Percentiles rank a stretch among this genome's conserved stretches.
These are phyloP conservation scores for Crithidia mellificae DNA, from an alignment of 208 protist genomes.

Conservation along the genomic window DNA sequence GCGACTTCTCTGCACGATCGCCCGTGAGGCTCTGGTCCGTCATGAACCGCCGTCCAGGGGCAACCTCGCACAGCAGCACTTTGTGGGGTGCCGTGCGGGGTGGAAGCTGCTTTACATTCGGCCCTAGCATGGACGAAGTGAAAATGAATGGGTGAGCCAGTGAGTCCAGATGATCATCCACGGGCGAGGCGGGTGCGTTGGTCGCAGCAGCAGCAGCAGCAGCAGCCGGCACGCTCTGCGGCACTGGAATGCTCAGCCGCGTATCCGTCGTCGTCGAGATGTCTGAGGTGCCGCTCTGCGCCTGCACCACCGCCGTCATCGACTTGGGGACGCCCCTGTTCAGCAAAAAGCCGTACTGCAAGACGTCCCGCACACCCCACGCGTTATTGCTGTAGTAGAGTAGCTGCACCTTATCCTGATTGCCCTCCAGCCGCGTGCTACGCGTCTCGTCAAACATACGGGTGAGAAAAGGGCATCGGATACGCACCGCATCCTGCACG, in stretches of 20 bases:
- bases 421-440: slow-evolving; percentile 16
- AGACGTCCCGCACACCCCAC: slow-evolving; percentile 41
- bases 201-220: neutral
- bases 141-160: slow-evolving; percentile 53
- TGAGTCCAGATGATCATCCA: slow-evolving; percentile 15
- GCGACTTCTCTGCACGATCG: slow-evolving; percentile 16
- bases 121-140: slow-evolving; percentile 53
- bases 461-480: slow-evolving; percentile 42
- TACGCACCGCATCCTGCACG: slow-evolving; percentile 46
- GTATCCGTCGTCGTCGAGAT: slow-evolving; percentile 6
- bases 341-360: slow-evolving; percentile 64
- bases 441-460: slow-evolving; percentile 32
- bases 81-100: slow-evolving; percentile 40
- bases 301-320: slow-evolving; percentile 17
- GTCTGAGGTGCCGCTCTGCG: slow-evolving; percentile 5
- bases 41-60: slow-evolving; percentile 44
- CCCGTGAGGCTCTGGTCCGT: slow-evolving; percentile 32
- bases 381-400: slow-evolving; percentile 84
- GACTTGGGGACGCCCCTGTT: slow-evolving; percentile 21
- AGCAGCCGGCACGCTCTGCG: neutral
- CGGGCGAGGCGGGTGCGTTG: neutral
- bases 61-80: slow-evolving; percentile 76
- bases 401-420: slow-evolving; percentile 52
- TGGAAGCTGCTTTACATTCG: slow-evolving; percentile 33
- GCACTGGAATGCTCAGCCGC: slow-evolving; percentile 18